Evolutionary conservation across 805 yeast genomes (phyloP).

Genomic region (Tetrapisispora namnaoensis): DNA sequence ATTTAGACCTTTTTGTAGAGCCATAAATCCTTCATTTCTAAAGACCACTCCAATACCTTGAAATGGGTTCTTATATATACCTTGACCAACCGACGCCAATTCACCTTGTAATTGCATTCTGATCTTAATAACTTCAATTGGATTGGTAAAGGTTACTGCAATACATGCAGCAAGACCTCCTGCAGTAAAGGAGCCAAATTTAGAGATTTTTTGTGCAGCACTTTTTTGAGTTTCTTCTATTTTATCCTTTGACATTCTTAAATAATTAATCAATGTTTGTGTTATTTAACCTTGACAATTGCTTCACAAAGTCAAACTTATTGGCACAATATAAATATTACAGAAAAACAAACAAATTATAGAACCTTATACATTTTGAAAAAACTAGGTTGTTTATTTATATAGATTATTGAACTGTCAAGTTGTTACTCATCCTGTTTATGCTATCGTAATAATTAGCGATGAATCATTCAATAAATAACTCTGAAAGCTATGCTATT

Average conservation of each 20-base stretch:
- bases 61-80: slow-evolving; percentile 68
- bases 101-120: slow-evolving; percentile 97
- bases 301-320: not conserved
- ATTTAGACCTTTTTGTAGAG: slow-evolving; percentile 79
- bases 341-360: no score
- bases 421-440: not conserved
- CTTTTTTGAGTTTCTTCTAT: slow-evolving; percentile 23
- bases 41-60: slow-evolving; percentile 72
- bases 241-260: slow-evolving; percentile 3
- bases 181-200: slow-evolving; percentile 74
- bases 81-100: slow-evolving; percentile 42
- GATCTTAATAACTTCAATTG: slow-evolving; percentile 89
- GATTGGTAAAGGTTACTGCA: slow-evolving; percentile 94
- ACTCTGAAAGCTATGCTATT: not conserved
- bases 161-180: slow-evolving; percentile 96
- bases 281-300: not conserved
- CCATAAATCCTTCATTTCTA: slow-evolving; percentile 75
- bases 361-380: not conserved
- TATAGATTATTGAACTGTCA: no score
- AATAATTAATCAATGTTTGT: not conserved
- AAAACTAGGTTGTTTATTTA: no score
- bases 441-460: not conserved
- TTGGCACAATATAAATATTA: no score
- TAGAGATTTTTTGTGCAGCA: slow-evolving; percentile 51
- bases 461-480: not conserved